phyloP scores from a whole-genome alignment of 306 rosid species.

The Fagus crenata region DNA sequence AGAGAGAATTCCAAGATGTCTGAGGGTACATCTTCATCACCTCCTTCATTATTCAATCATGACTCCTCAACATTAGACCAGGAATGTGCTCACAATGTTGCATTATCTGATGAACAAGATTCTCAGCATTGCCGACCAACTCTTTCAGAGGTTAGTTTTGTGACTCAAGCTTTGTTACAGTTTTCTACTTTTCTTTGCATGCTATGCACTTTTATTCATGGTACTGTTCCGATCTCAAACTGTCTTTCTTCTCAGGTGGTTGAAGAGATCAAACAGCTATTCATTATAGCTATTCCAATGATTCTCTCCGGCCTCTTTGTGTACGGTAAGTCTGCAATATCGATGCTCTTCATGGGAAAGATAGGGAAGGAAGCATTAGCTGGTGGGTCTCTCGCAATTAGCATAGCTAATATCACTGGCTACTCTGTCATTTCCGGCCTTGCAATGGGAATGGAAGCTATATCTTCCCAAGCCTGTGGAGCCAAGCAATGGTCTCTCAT shows the following conservation, averaged over 20 bases:
- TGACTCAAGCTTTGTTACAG: background rate
- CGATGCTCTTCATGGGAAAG: slow-evolving; percentile 47
- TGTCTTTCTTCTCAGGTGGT: slow-evolving; percentile 11
- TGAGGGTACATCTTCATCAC: slow-evolving; percentile 7
- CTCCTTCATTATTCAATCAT: slow-evolving; percentile 11
- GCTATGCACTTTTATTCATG: background rate
- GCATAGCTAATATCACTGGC: slow-evolving; percentile 46
- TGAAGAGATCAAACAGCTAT: slow-evolving; percentile 37
- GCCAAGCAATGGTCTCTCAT: slow-evolving; percentile 41
- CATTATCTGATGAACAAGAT: background rate
- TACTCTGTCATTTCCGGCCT: slow-evolving; percentile 48
- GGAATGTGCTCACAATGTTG: background rate
- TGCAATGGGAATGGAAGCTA: slow-evolving; percentile 49
- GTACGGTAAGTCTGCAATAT: slow-evolving; percentile 41
- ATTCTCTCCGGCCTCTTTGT: slow-evolving; percentile 35
- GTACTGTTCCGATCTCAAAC: background rate
- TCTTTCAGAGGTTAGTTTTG: slow-evolving; percentile 24
- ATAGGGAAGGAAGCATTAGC: slow-evolving; percentile 39
- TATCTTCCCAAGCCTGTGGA: slow-evolving; percentile 55
- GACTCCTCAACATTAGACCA: background rate
- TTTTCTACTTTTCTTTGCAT: background rate
- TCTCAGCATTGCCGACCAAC: background rate
- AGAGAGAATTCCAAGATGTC: background rate
- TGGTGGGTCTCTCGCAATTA: slow-evolving; percentile 46
- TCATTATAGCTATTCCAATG: slow-evolving; percentile 35